Evolutionary conservation across 2,329 filamentous ascomycete species (phyloP).

Genomic region (Ceratocystis huliohia): DNA sequence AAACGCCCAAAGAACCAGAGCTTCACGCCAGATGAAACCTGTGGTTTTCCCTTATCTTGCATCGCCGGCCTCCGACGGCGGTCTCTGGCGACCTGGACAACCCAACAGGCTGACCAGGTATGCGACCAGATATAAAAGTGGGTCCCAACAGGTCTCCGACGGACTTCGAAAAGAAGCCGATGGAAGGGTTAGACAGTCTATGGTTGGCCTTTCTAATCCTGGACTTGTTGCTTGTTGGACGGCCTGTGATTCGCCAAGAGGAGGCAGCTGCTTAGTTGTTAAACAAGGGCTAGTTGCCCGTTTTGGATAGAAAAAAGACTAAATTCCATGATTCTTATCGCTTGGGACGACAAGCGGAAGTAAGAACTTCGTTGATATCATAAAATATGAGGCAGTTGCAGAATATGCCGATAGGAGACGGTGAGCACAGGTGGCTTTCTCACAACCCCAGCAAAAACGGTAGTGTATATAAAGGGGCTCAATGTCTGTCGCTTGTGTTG

Average conservation of each 20-base stretch:
- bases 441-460: neutral
- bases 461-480: neutral
- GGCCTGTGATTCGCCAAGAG: no score
- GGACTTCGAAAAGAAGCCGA: conserved; percentile 5
- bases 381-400: neutral
- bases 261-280: no score
- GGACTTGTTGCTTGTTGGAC: neutral
- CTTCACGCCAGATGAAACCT: neutral
- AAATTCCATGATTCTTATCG: neutral
- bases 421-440: neutral
- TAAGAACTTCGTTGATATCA: neutral
- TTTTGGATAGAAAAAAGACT: neutral
- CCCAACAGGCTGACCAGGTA: neutral
- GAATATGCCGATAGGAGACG: neutral
- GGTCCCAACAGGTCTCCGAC: neutral
- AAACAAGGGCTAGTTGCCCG: neutral
- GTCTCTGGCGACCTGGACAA: neutral
- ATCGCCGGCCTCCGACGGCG: conserved; percentile 7
- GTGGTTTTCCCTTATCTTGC: neutral
- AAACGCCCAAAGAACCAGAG: neutral
- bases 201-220: neutral
- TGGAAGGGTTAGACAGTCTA: neutral
- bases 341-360: neutral
- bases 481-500: neutral
- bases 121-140: neutral